phyloP scores from a whole-genome alignment of 2,329 filamentous ascomycete species.

The Fusarium sulawesiense region DNA sequence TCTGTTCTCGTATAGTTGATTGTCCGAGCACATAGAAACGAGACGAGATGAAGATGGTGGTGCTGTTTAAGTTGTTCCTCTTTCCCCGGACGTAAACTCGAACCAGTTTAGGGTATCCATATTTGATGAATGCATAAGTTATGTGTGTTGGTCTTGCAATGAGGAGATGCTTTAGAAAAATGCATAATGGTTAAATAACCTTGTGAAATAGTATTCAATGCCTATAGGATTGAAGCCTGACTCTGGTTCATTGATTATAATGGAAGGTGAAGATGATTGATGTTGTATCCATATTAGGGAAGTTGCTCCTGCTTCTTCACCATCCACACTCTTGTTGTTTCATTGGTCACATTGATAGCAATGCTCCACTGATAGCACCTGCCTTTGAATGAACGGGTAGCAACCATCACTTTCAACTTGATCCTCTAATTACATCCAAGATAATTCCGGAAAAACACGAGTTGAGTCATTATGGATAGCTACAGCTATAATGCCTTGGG shows the following conservation, averaged over 20 bases:
- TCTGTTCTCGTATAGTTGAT: neutral
- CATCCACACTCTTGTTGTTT: neutral
- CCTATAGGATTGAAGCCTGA: neutral
- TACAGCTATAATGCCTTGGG: neutral
- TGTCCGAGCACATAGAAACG: neutral
- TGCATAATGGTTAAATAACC: neutral
- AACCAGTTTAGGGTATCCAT: neutral
- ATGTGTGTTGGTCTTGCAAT: neutral
- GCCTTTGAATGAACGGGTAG: neutral
- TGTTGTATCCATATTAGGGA: no score
- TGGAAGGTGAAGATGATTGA: neutral
- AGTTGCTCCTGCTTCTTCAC: neutral
- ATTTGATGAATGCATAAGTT: neutral
- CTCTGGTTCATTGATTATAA: no score
- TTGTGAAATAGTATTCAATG: neutral
- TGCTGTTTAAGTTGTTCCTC: neutral
- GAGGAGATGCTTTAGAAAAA: neutral
- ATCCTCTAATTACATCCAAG: neutral
- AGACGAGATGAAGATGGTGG: neutral
- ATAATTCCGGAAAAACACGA: neutral
- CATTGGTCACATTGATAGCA: constrained; percentile 51
- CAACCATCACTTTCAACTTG: neutral
- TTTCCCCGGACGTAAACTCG: neutral
- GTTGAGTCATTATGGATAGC: neutral
- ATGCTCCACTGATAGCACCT: constrained; percentile 34